A percentile compares a stretch with the other conserved stretches of the same genome.
These are phyloP conservation scores for Bruguiera hainesii DNA, from an alignment of 441 rosid genomes.

Conservation along the genomic window DNA sequence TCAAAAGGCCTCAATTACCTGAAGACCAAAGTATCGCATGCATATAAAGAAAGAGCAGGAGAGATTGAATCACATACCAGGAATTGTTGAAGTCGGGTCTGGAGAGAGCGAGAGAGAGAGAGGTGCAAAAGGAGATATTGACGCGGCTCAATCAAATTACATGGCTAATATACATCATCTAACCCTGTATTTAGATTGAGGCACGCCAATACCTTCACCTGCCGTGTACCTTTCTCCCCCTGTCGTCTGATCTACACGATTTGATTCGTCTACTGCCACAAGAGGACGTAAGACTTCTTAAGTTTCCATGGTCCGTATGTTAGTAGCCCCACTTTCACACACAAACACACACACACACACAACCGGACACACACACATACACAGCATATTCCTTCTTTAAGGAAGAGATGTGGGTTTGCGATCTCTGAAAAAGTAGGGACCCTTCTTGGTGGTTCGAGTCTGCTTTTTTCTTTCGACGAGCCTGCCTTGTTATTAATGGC, in stretches of 20 bases:
- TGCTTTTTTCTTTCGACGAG: background rate
- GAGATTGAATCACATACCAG: slow-evolving; percentile 11
- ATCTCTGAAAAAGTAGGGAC: background rate
- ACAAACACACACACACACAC: background rate
- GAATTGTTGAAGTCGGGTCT: background rate
- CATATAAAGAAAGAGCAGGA: background rate
- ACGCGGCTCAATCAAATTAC: slow-evolving; percentile 52
- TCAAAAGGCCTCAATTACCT: no score
- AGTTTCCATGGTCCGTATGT: background rate
- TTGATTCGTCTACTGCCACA: background rate
- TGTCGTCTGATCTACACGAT: background rate
- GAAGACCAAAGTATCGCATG: no score
- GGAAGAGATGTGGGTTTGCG: background rate
- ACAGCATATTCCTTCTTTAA: slow-evolving; percentile 7
- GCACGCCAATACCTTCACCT: slow-evolving; percentile 38
- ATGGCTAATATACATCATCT: slow-evolving; percentile 21
- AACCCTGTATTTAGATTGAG: slow-evolving; percentile 39
- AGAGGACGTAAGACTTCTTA: background rate
- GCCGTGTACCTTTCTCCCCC: slow-evolving; percentile 8
- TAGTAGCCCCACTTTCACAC: background rate
- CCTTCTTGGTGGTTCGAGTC: background rate
- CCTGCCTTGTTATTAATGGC: background rate
- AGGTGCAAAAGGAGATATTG: slow-evolving; percentile 39
- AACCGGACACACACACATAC: background rate
- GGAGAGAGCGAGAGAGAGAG: background rate